Evolutionary conservation across 2,329 filamentous ascomycete genomes (phyloP).

Genomic region (Albifimbria verrucaria): DNA sequence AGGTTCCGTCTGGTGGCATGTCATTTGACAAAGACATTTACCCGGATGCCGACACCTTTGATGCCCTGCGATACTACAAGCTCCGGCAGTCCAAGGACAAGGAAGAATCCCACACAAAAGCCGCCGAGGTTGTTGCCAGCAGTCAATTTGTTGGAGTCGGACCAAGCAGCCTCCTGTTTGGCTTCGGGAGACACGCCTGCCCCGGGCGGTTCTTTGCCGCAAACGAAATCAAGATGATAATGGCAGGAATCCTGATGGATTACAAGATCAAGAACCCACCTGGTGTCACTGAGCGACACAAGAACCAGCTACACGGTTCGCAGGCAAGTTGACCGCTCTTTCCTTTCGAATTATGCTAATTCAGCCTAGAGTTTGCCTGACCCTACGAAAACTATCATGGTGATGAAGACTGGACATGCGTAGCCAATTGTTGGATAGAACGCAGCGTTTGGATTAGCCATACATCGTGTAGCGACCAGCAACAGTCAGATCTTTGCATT

Average conservation of each 20-base stretch:
- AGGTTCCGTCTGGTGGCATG: conserved; percentile 35
- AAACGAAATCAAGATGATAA: conserved; percentile 42
- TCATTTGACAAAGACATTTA: conserved; percentile 32
- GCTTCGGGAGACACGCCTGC: conserved; percentile 35
- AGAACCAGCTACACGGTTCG: conserved; percentile 9
- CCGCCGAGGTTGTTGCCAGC: conserved; percentile 14
- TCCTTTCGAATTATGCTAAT: neutral
- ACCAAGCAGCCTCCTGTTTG: conserved; percentile 32
- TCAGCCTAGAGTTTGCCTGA: neutral
- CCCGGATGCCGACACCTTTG: conserved; percentile 33
- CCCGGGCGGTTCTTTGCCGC: conserved; percentile 43
- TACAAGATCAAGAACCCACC: conserved; percentile 29
- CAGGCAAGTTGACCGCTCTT: neutral
- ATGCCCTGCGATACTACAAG: conserved; percentile 42
- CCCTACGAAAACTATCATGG: neutral
- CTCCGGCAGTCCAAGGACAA: conserved; percentile 24
- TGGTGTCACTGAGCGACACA: conserved; percentile 6
- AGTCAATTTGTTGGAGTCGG: conserved; percentile 40
- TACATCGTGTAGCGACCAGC: too few relatives aligned
- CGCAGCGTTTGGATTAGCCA: too few relatives aligned
- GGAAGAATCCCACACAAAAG: conserved; percentile 6
- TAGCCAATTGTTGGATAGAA: too few relatives aligned
- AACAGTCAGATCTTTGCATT: too few relatives aligned
- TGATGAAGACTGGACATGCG: neutral
- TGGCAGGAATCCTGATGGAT: conserved; percentile 36